phyloP scores from a whole-genome alignment of 169 alveolate species.

The Cryptosporidium baileyi region DNA sequence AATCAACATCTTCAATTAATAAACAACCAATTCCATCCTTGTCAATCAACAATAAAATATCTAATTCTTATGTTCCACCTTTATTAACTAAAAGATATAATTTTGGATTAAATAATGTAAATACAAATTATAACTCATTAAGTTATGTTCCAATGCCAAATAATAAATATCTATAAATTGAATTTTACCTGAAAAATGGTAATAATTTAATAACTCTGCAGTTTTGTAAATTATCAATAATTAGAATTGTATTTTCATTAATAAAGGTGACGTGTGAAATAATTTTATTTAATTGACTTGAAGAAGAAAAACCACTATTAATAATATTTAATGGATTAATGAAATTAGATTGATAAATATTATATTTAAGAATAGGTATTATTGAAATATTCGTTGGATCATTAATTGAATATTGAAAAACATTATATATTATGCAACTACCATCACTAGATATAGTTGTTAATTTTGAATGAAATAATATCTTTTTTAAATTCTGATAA shows the following conservation, averaged over 20 bases:
- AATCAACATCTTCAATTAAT: too few species aligned
- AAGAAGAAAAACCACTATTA: neutral
- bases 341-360: neutral
- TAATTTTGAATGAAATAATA: slow-evolving; percentile 2
- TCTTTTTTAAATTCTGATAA: neutral
- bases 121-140: neutral
- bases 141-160: slow-evolving; percentile 33
- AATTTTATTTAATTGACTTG: neutral
- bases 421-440: neutral
- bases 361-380: slow-evolving; percentile 5
- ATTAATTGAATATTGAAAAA: neutral
- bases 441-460: slow-evolving; percentile 51
- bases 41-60: too few species aligned
- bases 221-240: slow-evolving; percentile 16
- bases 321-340: slow-evolving; percentile 39
- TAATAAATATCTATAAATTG: neutral
- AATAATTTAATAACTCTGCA: slow-evolving; percentile 14
- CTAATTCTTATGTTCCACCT: slow-evolving; percentile 17
- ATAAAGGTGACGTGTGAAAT: slow-evolving; percentile 2
- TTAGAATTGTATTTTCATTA: neutral
- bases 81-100: neutral
- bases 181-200: slow-evolving; percentile 1
- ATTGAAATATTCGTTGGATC: neutral
- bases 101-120: too few species aligned
- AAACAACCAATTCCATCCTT: too few species aligned